Base-by-base conservation (phyloP, 805 yeast species). In the Pichia eremophila region DNA sequence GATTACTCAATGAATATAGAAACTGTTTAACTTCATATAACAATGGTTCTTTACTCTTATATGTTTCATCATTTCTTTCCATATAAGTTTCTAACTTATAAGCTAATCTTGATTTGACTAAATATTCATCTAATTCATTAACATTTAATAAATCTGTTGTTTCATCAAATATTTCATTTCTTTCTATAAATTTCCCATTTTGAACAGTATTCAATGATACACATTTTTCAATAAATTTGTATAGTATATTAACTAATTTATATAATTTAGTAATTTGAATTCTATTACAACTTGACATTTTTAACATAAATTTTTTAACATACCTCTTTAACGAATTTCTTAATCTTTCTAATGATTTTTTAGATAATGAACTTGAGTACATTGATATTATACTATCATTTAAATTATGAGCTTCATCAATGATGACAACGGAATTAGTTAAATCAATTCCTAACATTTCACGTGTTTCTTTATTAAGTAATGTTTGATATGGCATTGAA, bases 381-480 rank as follows among this genome's bases (percentile, higher is more conserved):
- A 91, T 67, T 2, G 83, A 66, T 1, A 82, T 75, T 3, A 90
- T 77, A 0, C 90, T 80, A 54, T 89, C 96, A 29, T 88, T 60
- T 40, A 90, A 66, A 60, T 90, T 90, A 60, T 90, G 98, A 0
- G 97, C 97, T 60, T 90, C 98, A 62, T 90, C 98, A 28, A 90
- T 81, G 6, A 91, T 75, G 0, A 91, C 78, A 2, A 90, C 74
- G 1, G 90, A 72, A 47, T 78, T 75, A 45, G 74, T 72, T 10
- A 90, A 57, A 39, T 80, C 72, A 7, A 90, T 59, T 1, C 77
- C 76, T 40, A 89, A 59, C 0, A 79, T 68, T 6, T 72, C 71
- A 54, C 96, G 69, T 0, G 93, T 68, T 8, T 71, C 68, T 12
- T 72, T 72, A 51, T 82, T 85, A 0, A 87, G 66, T 14, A 90